Evolutionary conservation across 192 early-diverging fungal genomes (phyloP).

Genomic region (Cetraspora pellucida): DNA sequence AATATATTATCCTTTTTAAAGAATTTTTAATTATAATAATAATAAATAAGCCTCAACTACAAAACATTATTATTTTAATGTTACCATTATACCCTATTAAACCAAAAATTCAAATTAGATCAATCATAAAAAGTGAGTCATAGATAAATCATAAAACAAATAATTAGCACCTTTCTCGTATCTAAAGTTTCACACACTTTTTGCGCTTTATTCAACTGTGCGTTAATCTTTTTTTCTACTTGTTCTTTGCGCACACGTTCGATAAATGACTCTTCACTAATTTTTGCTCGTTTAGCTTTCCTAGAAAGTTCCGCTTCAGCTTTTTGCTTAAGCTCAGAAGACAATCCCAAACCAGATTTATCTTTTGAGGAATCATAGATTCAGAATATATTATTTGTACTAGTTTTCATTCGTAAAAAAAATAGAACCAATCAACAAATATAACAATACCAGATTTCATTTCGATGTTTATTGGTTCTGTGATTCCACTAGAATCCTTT

Average conservation of each 20-base stretch:
- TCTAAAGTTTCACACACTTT: slow-evolving; percentile 44
- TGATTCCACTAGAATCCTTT: background rate
- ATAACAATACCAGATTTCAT: slow-evolving; percentile 20
- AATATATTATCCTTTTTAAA: slow-evolving; percentile 20
- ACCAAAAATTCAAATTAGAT: background rate
- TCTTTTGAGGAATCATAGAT: slow-evolving; percentile 14
- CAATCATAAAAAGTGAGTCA: background rate
- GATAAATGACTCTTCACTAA: slow-evolving; percentile 42
- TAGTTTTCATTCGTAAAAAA: background rate
- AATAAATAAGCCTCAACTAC: background rate
- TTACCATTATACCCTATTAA: slow-evolving; percentile 7
- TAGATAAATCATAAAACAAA: background rate
- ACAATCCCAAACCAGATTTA: slow-evolving; percentile 45
- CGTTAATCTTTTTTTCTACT: slow-evolving; percentile 29
- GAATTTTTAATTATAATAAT: background rate
- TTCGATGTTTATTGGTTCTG: slow-evolving; percentile 25
- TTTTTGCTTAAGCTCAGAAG: slow-evolving; percentile 36
- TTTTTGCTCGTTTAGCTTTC: slow-evolving; percentile 30
- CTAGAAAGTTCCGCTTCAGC: slow-evolving; percentile 25
- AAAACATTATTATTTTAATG: background rate
- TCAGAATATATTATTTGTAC: background rate
- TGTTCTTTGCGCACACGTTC: slow-evolving; percentile 28
- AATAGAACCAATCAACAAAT: background rate
- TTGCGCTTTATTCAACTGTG: slow-evolving; percentile 34
- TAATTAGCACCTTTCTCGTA: slow-evolving; percentile 28